Evolutionary conservation across 306 rosid species (phyloP).

Genomic region (Vicia sativa): DNA sequence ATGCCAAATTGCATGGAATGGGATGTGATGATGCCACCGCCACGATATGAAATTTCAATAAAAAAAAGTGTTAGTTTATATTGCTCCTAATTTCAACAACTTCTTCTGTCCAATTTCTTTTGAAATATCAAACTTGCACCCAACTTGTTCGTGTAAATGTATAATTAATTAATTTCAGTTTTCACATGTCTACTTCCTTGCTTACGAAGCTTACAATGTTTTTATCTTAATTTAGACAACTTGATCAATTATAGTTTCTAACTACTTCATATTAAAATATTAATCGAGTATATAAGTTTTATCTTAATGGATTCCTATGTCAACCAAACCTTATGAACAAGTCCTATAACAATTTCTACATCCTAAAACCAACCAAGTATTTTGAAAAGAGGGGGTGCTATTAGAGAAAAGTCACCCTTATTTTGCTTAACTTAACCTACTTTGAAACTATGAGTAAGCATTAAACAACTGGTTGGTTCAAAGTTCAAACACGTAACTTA

Average conservation of each 20-base stretch:
- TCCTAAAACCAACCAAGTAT: background rate
- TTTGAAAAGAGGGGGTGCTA: background rate
- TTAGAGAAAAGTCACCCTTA: background rate
- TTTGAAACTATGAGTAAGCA: background rate
- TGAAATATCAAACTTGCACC: background rate
- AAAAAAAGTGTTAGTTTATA: too few relatives aligned
- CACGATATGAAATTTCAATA: too few relatives aligned
- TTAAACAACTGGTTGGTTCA: background rate
- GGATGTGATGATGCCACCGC: too few relatives aligned
- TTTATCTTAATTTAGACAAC: slow-evolving; percentile 17
- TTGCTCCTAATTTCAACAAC: background rate
- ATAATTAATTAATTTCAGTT: slow-evolving; percentile 16
- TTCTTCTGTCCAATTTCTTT: background rate
- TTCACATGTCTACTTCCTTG: slow-evolving; percentile 17
- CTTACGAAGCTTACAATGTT: slow-evolving; percentile 26
- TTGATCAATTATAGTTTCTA: background rate
- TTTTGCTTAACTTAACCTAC: background rate
- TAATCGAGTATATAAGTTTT: background rate
- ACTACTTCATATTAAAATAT: slow-evolving; percentile 19
- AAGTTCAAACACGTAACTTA: background rate
- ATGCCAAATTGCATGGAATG: too few relatives aligned
- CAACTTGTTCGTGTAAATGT: slow-evolving; percentile 6
- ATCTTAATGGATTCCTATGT: background rate
- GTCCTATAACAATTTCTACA: background rate
- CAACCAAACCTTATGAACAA: slow-evolving; percentile 25